Conservation (phyloP, 1,284 basidiomycete species). For the Marasmius sp. region DNA sequence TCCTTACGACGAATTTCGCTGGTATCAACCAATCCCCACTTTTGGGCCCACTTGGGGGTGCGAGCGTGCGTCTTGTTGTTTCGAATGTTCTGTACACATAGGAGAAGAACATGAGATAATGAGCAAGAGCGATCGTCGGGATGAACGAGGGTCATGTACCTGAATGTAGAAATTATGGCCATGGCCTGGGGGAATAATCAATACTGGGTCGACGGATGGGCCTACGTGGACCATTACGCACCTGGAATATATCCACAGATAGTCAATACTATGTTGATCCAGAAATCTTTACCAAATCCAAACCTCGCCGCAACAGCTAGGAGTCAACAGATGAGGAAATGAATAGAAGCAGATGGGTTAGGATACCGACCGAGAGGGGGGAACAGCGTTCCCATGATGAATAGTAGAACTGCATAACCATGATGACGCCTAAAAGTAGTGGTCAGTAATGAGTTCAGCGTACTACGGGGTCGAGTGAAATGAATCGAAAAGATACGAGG, state of each 20-base stretch:
- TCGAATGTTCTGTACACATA: constrained; percentile 72
- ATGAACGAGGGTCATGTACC: constrained; percentile 35
- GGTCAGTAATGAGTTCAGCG: constrained; percentile 11
- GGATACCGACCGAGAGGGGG: constrained; percentile 76
- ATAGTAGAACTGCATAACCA: constrained; percentile 81
- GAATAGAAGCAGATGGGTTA: constrained; percentile 4
- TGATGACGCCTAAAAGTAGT: constrained; percentile 71
- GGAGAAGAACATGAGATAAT: constrained; percentile 9
- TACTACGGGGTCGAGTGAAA: constrained; percentile 30
- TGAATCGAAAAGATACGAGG: constrained; percentile 16
- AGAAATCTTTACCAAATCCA: constrained; percentile 91
- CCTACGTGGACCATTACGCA: constrained; percentile 32
- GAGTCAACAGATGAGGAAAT: constrained; percentile 6
- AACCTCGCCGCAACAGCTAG: constrained; percentile 93
- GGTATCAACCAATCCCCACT: constrained; percentile 84
- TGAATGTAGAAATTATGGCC: constrained; percentile 92
- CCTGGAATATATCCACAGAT: constrained; percentile 91
- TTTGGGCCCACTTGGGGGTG: constrained; percentile 93
- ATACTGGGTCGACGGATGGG: constrained; percentile 3
- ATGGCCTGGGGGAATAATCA: constrained; percentile 55
- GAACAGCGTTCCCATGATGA: constrained; percentile 81
- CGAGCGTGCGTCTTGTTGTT: constrained; percentile 92
- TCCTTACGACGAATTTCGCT: constrained; percentile 74
- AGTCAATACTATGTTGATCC: constrained; percentile 88
- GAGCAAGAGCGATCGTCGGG: not conserved